Evolutionary conservation across 2,329 filamentous ascomycete species (phyloP).

Genomic region (Didymellaceae sp.): DNA sequence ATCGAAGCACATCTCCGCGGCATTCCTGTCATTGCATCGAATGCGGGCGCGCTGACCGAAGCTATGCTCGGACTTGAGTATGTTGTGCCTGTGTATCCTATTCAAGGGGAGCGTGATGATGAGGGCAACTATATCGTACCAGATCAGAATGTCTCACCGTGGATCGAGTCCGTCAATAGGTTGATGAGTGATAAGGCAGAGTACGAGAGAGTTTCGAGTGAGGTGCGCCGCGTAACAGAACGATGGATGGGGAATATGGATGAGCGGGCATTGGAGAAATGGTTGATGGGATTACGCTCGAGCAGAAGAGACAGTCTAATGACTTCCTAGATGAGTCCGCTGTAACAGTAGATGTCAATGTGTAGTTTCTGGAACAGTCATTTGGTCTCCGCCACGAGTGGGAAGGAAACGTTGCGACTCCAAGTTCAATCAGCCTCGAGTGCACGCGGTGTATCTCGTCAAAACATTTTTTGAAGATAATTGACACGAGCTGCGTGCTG

Average conservation of each 20-base stretch:
- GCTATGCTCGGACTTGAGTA: slow-evolving; percentile 9
- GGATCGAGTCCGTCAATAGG: neutral
- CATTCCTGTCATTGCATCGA: slow-evolving; percentile 10
- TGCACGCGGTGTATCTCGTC: too few relatives aligned
- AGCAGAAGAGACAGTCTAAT: too few relatives aligned
- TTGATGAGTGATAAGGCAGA: neutral
- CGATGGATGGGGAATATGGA: neutral
- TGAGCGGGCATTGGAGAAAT: neutral
- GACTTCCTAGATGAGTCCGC: too few relatives aligned
- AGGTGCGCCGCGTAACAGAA: neutral
- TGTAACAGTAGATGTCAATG: too few relatives aligned
- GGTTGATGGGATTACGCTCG: slow-evolving; percentile 1
- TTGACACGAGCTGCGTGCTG: too few relatives aligned
- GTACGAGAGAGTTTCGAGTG: neutral
- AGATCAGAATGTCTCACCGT: neutral
- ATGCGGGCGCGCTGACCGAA: slow-evolving; percentile 5
- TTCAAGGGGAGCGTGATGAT: neutral
- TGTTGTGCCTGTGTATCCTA: neutral
- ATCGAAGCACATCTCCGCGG: slow-evolving; percentile 12
- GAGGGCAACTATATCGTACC: neutral
- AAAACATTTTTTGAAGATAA: too few relatives aligned
- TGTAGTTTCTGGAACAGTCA: too few relatives aligned
- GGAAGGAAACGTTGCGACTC: too few relatives aligned
- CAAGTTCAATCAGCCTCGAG: too few relatives aligned
- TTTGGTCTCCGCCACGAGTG: too few relatives aligned